These are phyloP conservation scores for Cenchrus purpureus DNA, from an alignment of 176 grass and related monocot species.

Conservation along the genomic window DNA sequence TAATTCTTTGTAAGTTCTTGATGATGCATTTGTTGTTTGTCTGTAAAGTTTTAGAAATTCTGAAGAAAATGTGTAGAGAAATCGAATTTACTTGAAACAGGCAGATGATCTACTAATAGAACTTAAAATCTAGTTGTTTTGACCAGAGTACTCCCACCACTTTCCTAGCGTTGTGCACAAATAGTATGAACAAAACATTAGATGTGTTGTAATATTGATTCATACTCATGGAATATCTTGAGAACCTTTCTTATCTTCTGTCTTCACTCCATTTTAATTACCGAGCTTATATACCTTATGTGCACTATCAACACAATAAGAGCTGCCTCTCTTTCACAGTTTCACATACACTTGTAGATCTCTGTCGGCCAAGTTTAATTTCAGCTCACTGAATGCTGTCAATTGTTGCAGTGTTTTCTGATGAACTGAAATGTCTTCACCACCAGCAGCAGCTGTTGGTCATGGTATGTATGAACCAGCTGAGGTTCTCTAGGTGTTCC, in stretches of 20 bases:
- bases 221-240: neutral
- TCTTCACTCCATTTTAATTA: neutral
- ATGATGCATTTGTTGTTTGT: neutral
- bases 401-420: neutral
- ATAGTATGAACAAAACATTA: neutral
- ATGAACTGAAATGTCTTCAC: neutral
- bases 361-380: neutral
- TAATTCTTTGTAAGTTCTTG: neutral
- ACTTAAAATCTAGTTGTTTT: neutral
- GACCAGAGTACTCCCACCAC: neutral
- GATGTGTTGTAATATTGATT: neutral
- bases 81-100: neutral
- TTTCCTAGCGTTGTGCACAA: neutral
- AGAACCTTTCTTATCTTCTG: neutral
- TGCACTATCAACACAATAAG: too few relatives aligned
- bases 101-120: neutral
- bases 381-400: neutral
- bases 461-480: neutral
- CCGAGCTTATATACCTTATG: neutral
- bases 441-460: neutral
- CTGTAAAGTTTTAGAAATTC: neutral
- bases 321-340: neutral
- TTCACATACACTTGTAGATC: neutral
- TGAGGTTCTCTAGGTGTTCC: neutral
- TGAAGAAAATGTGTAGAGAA: neutral